Base-by-base conservation (phyloP, 306 rosid genomes). In the Rosa lucieae region DNA sequence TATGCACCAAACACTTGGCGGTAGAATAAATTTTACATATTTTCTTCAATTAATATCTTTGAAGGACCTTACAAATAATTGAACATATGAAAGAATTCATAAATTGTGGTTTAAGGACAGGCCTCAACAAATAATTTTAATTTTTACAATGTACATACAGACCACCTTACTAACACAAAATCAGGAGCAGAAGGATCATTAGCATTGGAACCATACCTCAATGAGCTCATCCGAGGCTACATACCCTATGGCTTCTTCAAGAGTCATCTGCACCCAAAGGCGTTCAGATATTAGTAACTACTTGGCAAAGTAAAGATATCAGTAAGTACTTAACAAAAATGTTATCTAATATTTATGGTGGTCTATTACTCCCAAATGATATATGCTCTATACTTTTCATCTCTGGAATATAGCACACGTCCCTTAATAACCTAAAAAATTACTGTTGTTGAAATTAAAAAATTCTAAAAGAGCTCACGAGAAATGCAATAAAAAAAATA, bases 191-290 rank as follows among this genome's bases (percentile, higher is more conserved):
- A 72, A 23, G 2, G 37, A 74, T 4, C 7, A 18, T 26, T 75
- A 59, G 37, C 58, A 35, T 52, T 67, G n/a, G 74, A 59, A 81
- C 71, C 37, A 66, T 80, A 93, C 99, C 96, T 93, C 99, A 20
- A 95, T 95, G 72, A 95, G 97, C 83, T 93, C 99, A 76, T 95
- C 99, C 0, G 99, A 90, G 61, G 97, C 99, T 40, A 95, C 99
- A 75, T 95, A 95, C 3, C 98, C 98, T 61, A 95, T 95, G 67
- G 97, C 99, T 88, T 95, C 99, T 89, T 95, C 99, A 56, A 95
- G 98, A 21, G 91, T 90, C 86, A 95, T 86, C 99, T 95, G 93
- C 94, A 85, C 37, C 72, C 77, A 84, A 29, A 88, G 70, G 74
- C 59, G 72, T 80, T 56, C 77, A 82, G 67, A 81, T 70, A 55